A percentile compares a stretch with the other conserved stretches of the same genome.
These are phyloP conservation scores for Geosmithia morbida DNA, from an alignment of 2,329 filamentous ascomycete genomes.

Conservation along the genomic window DNA sequence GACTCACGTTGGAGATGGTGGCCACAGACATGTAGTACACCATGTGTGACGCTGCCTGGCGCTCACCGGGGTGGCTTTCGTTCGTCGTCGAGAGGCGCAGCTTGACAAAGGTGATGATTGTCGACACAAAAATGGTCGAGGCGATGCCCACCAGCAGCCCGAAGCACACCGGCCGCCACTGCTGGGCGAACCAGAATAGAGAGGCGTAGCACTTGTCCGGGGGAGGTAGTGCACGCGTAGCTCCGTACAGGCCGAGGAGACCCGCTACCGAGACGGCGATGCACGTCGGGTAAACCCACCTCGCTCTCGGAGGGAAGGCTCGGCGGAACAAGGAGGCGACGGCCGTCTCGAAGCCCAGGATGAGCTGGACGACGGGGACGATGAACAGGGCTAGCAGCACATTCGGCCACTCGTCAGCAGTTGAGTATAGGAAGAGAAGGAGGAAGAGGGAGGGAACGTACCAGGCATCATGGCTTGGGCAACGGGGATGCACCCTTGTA, in stretches of 20 bases:
- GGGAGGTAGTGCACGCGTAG: conserved; percentile 39
- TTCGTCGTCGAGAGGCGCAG: conserved; percentile 26
- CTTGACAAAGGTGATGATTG: conserved; percentile 39
- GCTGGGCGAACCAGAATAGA: conserved; percentile 51
- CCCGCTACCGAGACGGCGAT: conserved; percentile 33
- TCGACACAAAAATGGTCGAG: conserved; percentile 32
- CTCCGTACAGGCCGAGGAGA: conserved; percentile 40
- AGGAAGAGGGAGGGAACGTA: conserved; percentile 14
- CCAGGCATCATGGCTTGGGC: conserved; percentile 47
- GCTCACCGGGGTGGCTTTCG: conserved; percentile 25
- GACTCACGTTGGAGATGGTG: conserved; percentile 40
- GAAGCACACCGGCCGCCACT: conserved; percentile 44
- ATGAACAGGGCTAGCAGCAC: conserved; percentile 54
- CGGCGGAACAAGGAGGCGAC: conserved; percentile 36
- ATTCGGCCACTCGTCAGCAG: no score
- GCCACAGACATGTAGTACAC: conserved; percentile 50
- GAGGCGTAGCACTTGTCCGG: conserved; percentile 51
- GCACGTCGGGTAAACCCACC: conserved; percentile 46
- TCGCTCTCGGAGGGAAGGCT: conserved; percentile 43
- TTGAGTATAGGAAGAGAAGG: background rate
- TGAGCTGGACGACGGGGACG: conserved; percentile 48
- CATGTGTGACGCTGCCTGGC: conserved; percentile 53
- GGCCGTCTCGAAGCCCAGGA: conserved; percentile 49
- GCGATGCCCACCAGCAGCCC: conserved; percentile 35
- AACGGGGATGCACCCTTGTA: conserved; percentile 34